A percentile compares a stretch with the other conserved stretches of the same genome.
phyloP scores from a whole-genome alignment of 192 early-diverging fungal species.

The Umbelopsis vinacea region DNA sequence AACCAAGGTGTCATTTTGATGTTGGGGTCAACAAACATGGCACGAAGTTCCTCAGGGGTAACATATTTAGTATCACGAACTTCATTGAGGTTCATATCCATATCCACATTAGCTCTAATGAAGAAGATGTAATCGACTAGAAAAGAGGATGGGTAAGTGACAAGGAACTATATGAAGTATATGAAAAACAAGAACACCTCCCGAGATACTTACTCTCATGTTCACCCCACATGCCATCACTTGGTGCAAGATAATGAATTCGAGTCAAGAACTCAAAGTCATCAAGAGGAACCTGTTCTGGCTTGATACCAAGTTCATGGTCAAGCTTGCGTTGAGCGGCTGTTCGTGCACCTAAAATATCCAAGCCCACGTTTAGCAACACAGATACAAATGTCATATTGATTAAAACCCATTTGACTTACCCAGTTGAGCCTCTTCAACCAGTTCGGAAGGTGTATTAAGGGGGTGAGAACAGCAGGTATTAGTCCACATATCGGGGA shows the following conservation, averaged over 20 bases:
- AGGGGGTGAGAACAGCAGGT: conserved; percentile 99
- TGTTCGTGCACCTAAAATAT: conserved; percentile 68
- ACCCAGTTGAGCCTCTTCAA: conserved; percentile 77
- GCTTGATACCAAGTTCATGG: conserved; percentile 92
- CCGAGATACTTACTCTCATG: conserved; percentile 87
- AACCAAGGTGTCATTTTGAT: conserved; percentile 96
- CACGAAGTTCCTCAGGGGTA: conserved; percentile 77
- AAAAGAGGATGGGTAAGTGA: no score
- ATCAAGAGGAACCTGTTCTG: conserved; percentile 79
- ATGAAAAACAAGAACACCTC: no score
- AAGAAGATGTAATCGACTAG: conserved; percentile 95
- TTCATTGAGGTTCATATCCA: conserved; percentile 88
- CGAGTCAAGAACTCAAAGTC: conserved; percentile 88
- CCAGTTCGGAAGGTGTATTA: conserved; percentile 75
- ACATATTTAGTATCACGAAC: conserved; percentile 85
- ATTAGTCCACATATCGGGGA: conserved; percentile 96
- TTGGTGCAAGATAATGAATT: conserved; percentile 96
- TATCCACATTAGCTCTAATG: conserved; percentile 72
- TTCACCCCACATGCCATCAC: conserved; percentile 97
- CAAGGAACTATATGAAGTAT: no score
- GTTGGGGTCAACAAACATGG: conserved; percentile 68
- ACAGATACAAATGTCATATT: no score
- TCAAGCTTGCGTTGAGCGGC: conserved; percentile 94
- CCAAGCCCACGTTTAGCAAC: background rate
- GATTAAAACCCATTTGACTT: background rate